Base-by-base conservation (phyloP, 164 flowering plant species). In the Annona squamosa region DNA sequence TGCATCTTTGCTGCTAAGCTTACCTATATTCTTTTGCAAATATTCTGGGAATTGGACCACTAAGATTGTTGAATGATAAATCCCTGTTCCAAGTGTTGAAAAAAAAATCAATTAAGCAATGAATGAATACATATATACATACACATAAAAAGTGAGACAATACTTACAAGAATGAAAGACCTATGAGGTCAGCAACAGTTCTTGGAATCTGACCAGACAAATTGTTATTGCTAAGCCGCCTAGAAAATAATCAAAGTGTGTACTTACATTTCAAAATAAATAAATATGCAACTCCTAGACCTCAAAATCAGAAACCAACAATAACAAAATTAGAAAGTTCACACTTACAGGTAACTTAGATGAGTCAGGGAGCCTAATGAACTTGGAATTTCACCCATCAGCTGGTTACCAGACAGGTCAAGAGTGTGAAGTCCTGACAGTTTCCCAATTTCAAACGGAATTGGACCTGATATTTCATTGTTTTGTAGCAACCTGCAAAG, bases 161-260 rank as follows among this genome's bases (percentile, higher is more conserved):
- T 52, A 90, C 98, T 64, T 91, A 95, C 99, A 95, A 85, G 91
- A 90, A 93, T 67, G 88, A 86, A 84, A 96, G 97, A 79, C 90
- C 91, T 48, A 85, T 69, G 77, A 95, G 94, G 82, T 82, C 83
- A 19, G 97, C 97, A 76, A 95, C 92, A 47, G 68, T 70, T 74
- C 47, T 52, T 12, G 99, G 99, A 77, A 95, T 88, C 71, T 77
- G 86, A 47, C 99, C 99, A 70, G 87, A 82, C 73, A 95, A 81
- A 67, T 82, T 84, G 81, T 95, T 95, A 76, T 73, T 86, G 81
- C 84, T 87, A 41, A 95, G 97, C 84, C 87, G 83, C 93, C 99
- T 95, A 87, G 73, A 81, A 81, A 68, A 71, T 76, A 76, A 72
- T 46, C 77, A 69, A 43, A 59, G 56, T 3, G 71, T 75, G 48